Base-by-base conservation (phyloP, 2,329 filamentous ascomycete genomes). In the Gyromitra esculenta region DNA sequence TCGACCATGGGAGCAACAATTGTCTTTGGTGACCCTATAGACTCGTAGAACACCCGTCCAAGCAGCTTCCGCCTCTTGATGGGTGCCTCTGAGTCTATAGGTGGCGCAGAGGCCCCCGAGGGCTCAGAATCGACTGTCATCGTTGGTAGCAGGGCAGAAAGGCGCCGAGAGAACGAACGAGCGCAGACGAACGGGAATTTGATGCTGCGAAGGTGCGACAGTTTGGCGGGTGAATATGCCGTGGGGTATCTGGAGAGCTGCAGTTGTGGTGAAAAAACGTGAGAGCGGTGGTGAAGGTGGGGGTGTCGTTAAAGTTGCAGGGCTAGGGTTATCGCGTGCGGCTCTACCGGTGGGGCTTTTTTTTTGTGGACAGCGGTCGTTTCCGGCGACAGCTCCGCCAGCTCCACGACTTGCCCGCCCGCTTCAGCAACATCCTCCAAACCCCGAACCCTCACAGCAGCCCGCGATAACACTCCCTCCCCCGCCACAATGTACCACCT, bases 1-100 rank as follows among this genome's bases (percentile, higher is more conserved):
- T 99, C 95, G 25, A 99, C 96, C 96, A 99, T 99, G 45, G 96
- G 96, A 43, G 96, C 96, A 71, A 99, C 88, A 39, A 99, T 89
- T 79, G 92, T 91, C 84, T 93, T 97, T 1, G 96, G 96, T 76
- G 91, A 94, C 25, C 96, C 96, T 77, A 99, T 91, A 82, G 92
- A 97, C 85, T 97, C 90, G 82, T 98, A 99, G 83, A 99, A 98
- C 11, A 92, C 92, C 74, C 96, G 87, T 0, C 96, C 96, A 81
- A 92, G 89, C 25, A 97, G 85, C 83, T 95, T 97, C 70, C 82
- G 83, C 35, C 81, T 79, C 60, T 81, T 77, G 4, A 80, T 78
- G 37, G 68, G 54, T n/a, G 67, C 31, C 9, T 60, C 62, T 0
- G 70, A 64, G 59, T n/a, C 15, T 11, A 43, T 35, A 11, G 60